phyloP scores from a whole-genome alignment of 805 yeast species.

The Wickerhamiella slavikovae region DNA sequence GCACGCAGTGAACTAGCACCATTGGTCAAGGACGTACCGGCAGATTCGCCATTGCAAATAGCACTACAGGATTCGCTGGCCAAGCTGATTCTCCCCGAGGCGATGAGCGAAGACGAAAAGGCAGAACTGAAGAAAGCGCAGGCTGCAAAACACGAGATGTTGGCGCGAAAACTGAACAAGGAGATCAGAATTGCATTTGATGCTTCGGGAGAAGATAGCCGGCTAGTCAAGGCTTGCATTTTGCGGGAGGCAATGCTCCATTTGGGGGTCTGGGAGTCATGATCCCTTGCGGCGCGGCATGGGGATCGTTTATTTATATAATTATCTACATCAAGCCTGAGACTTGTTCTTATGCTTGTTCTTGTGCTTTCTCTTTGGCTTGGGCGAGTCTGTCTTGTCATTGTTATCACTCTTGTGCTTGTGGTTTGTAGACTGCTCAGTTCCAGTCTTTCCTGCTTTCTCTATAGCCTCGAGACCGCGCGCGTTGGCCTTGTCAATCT shows the following conservation, averaged over 20 bases:
- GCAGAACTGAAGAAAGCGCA: constrained; percentile 42
- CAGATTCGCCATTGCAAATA: no score
- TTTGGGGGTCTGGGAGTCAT: constrained; percentile 23
- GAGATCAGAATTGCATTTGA: constrained; percentile 32
- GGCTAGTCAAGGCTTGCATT: constrained; percentile 24
- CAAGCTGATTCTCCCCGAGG: neutral
- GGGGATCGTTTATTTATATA: constrained; percentile 49
- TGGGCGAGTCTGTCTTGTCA: neutral
- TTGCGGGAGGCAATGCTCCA: neutral
- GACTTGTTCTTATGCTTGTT: constrained; percentile 3
- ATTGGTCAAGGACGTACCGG: no score
- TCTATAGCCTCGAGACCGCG: neutral
- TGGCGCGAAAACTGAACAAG: constrained; percentile 59
- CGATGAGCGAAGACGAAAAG: constrained; percentile 21
- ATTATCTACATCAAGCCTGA: no score
- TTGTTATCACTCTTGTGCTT: neutral
- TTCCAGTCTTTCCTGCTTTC: neutral
- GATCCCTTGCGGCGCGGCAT: constrained; percentile 62
- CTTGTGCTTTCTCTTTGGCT: constrained; percentile 1
- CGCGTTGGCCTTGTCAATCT: constrained; percentile 12
- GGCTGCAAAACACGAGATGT: constrained; percentile 46
- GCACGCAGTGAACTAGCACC: no score
- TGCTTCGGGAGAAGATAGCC: constrained; percentile 20
- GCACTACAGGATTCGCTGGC: no score
- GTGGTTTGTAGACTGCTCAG: neutral